phyloP scores from a whole-genome alignment of 257 asterid genomes.

The Solanum piurae region DNA sequence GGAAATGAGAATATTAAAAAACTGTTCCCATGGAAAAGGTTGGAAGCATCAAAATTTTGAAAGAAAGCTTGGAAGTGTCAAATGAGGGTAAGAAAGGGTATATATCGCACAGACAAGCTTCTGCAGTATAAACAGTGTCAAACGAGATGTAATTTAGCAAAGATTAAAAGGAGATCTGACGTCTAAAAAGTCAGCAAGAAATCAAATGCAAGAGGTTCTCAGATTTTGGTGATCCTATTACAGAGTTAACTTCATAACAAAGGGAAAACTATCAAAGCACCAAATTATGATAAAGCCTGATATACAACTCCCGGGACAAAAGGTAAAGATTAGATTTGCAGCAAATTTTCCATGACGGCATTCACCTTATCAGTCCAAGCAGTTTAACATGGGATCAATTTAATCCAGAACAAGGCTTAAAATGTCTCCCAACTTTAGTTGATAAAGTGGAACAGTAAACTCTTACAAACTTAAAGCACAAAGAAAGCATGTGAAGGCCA shows the following conservation, averaged over 20 bases:
- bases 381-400: background rate
- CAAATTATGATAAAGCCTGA: background rate
- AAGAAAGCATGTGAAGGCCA: background rate
- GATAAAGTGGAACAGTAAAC: background rate
- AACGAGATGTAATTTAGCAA: background rate
- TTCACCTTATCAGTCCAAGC: background rate
- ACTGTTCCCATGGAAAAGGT: background rate
- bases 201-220: background rate
- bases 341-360: background rate
- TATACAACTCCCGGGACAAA: background rate
- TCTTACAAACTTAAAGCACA: background rate
- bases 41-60: background rate
- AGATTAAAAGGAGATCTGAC: background rate
- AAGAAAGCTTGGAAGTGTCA: background rate
- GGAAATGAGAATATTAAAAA: background rate
- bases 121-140: background rate
- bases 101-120: background rate
- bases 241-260: background rate
- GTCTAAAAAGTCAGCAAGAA: background rate
- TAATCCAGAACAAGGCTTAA: background rate
- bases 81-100: background rate
- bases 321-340: background rate
- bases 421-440: background rate
- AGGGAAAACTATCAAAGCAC: background rate
- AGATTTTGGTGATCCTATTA: background rate